Base-by-base conservation (phyloP, 2,329 filamentous ascomycete genomes). In the Phialocephala sp. region DNA sequence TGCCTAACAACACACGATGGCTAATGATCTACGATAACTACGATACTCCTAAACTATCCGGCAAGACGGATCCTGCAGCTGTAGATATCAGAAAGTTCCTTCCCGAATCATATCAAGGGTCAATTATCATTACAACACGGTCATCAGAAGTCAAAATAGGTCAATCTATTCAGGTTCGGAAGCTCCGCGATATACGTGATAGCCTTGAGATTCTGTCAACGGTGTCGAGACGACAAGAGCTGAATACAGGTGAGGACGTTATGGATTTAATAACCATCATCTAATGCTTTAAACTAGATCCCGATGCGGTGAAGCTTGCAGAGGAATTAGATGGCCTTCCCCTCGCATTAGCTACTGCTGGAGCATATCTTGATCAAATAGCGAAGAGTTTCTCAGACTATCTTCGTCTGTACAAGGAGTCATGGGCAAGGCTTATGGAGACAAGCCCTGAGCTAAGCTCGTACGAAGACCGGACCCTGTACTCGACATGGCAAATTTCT, bases 41-140 rank as follows among this genome's bases (percentile, higher is more conserved):
- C n/a, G 45, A 66, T 20, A 66, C 43, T 15, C 60, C 60, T 22
- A 66, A 57, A 54, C 2, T 58, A 20, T 8, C 56, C 27, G n/a
- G n/a, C 20, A 50, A 50, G 8, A 55, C 36, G 20, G 55, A 66
- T 62, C 59, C 54, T n/a, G 8, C n/a, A 12, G 55, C 55, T 27
- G 32, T 62, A 5, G 50, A 63, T 60, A 63, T 66, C 50, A 12
- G 12, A 35, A 47, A 60, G 36, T 66, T 50, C n/a, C 18, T 66
- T 24, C 55, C 60, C 12, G 36, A 63, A 32, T 58, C 47, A 50
- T 60, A 66, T 43, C 47, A 60, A 60, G 64, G 60, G 18, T 66
- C 56, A 57, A 58, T 66, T 52, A 60, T 66, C 18, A 66, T 63
- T n/a, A 66, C 39, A 57, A 66, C 60, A 12, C 64, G 64, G 37